A percentile compares a stretch with the other conserved stretches of the same genome.
These are phyloP conservation scores for Ophiorrhiza pumila DNA, from an alignment of 257 asterid genomes.

Conservation along the genomic window DNA sequence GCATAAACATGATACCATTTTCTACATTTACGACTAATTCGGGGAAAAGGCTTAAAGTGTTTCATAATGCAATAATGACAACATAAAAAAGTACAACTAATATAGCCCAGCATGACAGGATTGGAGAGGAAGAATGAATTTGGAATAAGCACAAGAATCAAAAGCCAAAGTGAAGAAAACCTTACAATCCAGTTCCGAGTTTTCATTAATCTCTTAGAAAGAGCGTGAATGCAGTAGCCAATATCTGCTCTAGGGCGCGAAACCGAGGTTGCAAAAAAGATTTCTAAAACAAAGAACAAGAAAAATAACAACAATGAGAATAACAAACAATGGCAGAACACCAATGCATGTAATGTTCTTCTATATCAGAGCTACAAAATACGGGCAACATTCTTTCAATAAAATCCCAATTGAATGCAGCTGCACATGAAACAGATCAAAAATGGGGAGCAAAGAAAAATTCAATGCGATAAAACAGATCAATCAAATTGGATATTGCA, in stretches of 20 bases:
- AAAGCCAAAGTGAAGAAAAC: not conserved
- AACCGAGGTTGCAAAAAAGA: constrained; percentile 53
- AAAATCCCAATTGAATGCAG: not conserved
- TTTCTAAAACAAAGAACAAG: constrained; percentile 37
- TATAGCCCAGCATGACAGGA: not conserved
- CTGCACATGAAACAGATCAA: not conserved
- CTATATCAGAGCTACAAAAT: not conserved
- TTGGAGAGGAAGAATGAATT: not conserved
- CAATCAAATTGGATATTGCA: not conserved
- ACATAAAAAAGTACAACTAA: not conserved
- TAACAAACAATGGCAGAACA: not conserved
- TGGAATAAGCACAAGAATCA: not conserved
- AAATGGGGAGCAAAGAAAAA: not conserved
- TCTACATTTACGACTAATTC: too few species aligned
- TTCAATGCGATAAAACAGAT: not conserved
- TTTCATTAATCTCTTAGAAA: constrained; percentile 67
- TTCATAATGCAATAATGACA: not conserved
- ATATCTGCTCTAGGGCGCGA: constrained; percentile 90
- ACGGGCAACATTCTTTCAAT: not conserved
- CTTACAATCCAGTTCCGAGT: constrained; percentile 81
- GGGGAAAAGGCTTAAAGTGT: not conserved
- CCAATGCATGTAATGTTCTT: not conserved
- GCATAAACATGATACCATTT: not conserved
- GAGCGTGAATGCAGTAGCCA: constrained; percentile 85
- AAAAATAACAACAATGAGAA: not conserved